Percentiles rank a stretch among this genome's conserved stretches.
phyloP scores from a whole-genome alignment of 345 rosid genomes.

The Hibiscus trionum region DNA sequence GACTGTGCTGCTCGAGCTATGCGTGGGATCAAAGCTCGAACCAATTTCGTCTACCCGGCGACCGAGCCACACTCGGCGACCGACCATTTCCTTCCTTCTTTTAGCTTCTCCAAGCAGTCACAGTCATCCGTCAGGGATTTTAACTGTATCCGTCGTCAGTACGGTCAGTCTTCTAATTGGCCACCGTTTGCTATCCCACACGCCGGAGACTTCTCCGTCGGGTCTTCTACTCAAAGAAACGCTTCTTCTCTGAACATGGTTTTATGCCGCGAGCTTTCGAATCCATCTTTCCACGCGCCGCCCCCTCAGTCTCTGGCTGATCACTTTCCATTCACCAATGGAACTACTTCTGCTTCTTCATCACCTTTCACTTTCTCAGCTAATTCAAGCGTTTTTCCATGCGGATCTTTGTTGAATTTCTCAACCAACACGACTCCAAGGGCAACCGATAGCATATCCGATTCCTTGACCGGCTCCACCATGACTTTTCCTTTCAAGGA shows the following conservation, averaged over 20 bases:
- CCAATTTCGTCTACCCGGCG: slow-evolving; percentile 70
- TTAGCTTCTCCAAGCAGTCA: slow-evolving; percentile 29
- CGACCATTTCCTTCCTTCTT: slow-evolving; percentile 19
- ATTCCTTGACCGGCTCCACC: slow-evolving; percentile 1
- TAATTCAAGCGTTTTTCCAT: background rate
- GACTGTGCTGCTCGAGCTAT: slow-evolving; percentile 86
- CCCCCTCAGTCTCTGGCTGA: slow-evolving; percentile 14
- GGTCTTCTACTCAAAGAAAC: slow-evolving; percentile 18
- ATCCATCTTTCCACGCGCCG: slow-evolving; percentile 7
- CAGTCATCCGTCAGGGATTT: slow-evolving; percentile 14
- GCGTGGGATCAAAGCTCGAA: slow-evolving; percentile 87
- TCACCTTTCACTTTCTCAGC: background rate
- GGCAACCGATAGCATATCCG: background rate
- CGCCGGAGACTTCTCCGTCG: slow-evolving; percentile 1
- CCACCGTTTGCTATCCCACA: slow-evolving; percentile 2
- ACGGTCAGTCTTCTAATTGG: slow-evolving; percentile 9
- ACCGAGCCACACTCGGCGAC: slow-evolving; percentile 23
- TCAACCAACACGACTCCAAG: background rate
- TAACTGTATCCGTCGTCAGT: slow-evolving; percentile 15
- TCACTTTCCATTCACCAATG: slow-evolving; percentile 11
- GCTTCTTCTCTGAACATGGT: slow-evolving; percentile 36
- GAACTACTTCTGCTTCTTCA: slow-evolving; percentile 7
- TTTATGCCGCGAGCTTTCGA: slow-evolving; percentile 43
- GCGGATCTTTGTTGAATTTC: slow-evolving; percentile 5
- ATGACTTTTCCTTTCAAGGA: slow-evolving; percentile 7